Evolutionary conservation across 192 early-diverging fungal species (phyloP).

Genomic region (Cladochytrium replicatum): DNA sequence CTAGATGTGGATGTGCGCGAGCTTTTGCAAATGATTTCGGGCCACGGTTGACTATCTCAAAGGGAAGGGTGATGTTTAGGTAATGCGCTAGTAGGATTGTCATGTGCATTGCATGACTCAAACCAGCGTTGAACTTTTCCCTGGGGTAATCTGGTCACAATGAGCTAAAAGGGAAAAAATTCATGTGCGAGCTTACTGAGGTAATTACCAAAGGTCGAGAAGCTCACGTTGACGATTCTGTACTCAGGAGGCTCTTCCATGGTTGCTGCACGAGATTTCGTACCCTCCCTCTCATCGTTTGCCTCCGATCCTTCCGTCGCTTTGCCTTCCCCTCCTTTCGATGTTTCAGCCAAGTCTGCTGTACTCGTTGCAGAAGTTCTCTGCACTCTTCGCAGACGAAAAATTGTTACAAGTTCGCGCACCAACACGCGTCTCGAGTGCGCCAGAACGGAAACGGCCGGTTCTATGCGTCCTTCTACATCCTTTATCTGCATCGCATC

Average conservation of each 20-base stretch:
- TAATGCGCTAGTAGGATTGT: conserved; percentile 32
- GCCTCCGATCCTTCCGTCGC: not conserved
- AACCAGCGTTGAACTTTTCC: conserved; percentile 36
- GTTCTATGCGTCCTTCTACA: too few species aligned
- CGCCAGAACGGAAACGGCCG: too few species aligned
- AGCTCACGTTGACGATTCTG: conserved; percentile 33
- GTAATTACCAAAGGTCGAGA: conserved; percentile 20
- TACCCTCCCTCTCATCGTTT: not conserved
- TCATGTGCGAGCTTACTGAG: conserved; percentile 16
- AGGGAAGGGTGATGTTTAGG: conserved; percentile 32
- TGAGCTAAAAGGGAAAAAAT: not conserved
- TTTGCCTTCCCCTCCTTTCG: not conserved
- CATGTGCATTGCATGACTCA: conserved; percentile 32
- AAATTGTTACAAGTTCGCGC: conserved; percentile 30
- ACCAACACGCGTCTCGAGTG: conserved; percentile 23
- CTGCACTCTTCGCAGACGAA: conserved; percentile 24
- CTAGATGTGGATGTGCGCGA: too few species aligned
- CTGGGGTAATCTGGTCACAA: conserved; percentile 17
- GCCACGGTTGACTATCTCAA: conserved; percentile 15
- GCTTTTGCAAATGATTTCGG: conserved; percentile 11
- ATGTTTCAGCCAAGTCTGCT: not conserved
- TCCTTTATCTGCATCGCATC: too few species aligned
- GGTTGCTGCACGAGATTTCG: not conserved
- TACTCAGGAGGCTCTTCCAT: conserved; percentile 27
- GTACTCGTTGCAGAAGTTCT: not conserved